A percentile compares a stretch with the other conserved stretches of the same genome.
Conservation (phyloP, 1,139 yeast genomes). For the Candida tropicalis region DNA sequence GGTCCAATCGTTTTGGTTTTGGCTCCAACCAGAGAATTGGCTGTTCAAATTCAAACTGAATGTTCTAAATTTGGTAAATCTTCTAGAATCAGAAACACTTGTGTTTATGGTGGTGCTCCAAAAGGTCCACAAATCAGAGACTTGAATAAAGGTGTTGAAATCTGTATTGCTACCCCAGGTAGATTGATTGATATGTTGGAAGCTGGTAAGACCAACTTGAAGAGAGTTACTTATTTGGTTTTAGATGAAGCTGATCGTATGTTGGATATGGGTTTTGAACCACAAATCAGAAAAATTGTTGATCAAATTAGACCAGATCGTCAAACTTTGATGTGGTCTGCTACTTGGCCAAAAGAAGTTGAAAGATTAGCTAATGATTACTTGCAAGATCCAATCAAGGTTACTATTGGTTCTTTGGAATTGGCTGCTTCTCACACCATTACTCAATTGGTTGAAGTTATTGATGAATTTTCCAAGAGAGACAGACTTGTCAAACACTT, state of each 20-base stretch:
- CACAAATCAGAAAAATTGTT: constrained; percentile 92
- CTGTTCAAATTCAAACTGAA: constrained; percentile 95
- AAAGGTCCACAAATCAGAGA: constrained; percentile 97
- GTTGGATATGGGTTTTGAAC: constrained; percentile 98
- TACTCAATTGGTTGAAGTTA: constrained; percentile 90
- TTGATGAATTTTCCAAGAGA: constrained; percentile 88
- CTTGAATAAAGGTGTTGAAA: constrained; percentile 92
- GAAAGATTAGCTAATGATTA: constrained; percentile 91
- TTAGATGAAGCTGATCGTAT: constrained; percentile 96
- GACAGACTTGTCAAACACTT: constrained; percentile 85
- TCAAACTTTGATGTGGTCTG: constrained; percentile 99
- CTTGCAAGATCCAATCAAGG: constrained; percentile 91
- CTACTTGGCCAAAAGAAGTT: constrained; percentile 99
- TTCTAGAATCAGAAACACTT: constrained; percentile 93
- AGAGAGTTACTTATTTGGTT: constrained; percentile 95
- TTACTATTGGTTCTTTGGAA: constrained; percentile 93
- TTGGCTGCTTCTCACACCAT: constrained; percentile 96
- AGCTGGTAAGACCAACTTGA: constrained; percentile 89
- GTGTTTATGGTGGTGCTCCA: constrained; percentile 99
- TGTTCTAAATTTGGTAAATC: constrained; percentile 92
- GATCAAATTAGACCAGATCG: constrained; percentile 96
- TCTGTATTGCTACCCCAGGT: constrained; percentile 97
- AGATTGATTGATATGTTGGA: constrained; percentile 97
- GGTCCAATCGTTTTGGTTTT: constrained; percentile 95
- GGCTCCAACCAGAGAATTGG: constrained; percentile 99